These are phyloP conservation scores for Debaryomyces singareniensis DNA, from an alignment of 1,139 yeast species.

Conservation along the genomic window DNA sequence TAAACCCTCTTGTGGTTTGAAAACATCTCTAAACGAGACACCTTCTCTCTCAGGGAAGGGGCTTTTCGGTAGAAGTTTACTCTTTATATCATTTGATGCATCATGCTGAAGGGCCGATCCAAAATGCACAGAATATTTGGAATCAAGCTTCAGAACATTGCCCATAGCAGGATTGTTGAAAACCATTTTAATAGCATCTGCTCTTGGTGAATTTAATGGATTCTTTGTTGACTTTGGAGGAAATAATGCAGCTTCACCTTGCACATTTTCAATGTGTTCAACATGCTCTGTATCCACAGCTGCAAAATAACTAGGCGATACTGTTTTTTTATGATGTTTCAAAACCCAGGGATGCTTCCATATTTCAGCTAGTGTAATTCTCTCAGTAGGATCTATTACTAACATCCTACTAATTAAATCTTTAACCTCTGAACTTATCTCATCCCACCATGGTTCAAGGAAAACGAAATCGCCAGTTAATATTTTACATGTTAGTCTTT, in stretches of 20 bases:
- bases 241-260: background rate
- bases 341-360: conserved; percentile 47
- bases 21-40: conserved; percentile 30
- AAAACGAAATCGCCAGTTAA: conserved; percentile 79
- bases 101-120: too few relatives aligned
- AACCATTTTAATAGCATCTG: conserved; percentile 40
- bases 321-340: conserved; percentile 1
- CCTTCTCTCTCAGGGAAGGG: conserved; percentile 22
- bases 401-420: conserved; percentile 51
- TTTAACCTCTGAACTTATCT: conserved; percentile 74
- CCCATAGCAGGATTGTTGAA: conserved; percentile 41
- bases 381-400: conserved; percentile 53
- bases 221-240: background rate
- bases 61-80: conserved; percentile 17
- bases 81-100: background rate
- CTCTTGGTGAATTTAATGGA: conserved; percentile 27
- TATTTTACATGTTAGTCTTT: conserved; percentile 75
- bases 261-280: conserved; percentile 4
- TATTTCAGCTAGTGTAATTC: conserved; percentile 60
- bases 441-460: conserved; percentile 97
- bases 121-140: background rate
- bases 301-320: conserved; percentile 10
- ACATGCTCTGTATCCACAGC: conserved; percentile 6
- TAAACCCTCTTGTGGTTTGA: conserved; percentile 7
- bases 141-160: background rate